Evolutionary conservation across 2,329 filamentous ascomycete species (phyloP).

Genomic region (Aspergillus sojae): DNA sequence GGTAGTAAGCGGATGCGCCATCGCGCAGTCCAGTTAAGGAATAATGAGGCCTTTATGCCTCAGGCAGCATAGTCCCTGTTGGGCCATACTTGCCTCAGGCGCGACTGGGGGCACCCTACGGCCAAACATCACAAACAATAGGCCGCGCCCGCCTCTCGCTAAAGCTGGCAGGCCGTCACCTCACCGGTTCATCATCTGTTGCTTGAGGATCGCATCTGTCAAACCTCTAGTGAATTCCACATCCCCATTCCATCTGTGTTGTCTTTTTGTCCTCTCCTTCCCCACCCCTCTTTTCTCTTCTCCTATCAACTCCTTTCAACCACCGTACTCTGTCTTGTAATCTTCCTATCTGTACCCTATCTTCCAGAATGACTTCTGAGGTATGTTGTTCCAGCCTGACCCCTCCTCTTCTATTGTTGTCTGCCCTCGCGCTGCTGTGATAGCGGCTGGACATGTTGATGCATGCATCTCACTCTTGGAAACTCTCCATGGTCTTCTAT

Average conservation of each 20-base stretch:
- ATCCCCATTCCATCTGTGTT: conserved; percentile 14
- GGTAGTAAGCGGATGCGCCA: not conserved
- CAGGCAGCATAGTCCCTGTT: not conserved
- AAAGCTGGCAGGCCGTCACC: conserved; percentile 28
- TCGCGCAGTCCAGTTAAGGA: not conserved
- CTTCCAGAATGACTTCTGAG: conserved; percentile 63
- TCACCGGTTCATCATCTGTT: conserved; percentile 31
- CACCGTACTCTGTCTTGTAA: conserved; percentile 25
- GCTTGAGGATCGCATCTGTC: conserved; percentile 27
- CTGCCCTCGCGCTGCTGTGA: conserved; percentile 29
- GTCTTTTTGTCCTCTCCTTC: conserved; percentile 14
- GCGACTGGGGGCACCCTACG: not conserved
- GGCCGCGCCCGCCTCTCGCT: conserved; percentile 25
- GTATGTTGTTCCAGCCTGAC: conserved; percentile 52
- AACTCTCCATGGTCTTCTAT: conserved; percentile 19
- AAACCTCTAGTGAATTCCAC: conserved; percentile 21
- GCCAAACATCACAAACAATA: conserved; percentile 25
- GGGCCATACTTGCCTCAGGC: conserved; percentile 20
- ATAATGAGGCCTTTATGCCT: not conserved
- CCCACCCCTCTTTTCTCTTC: conserved; percentile 15
- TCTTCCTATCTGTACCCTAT: conserved; percentile 51
- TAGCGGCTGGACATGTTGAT: conserved; percentile 14
- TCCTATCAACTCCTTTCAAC: conserved; percentile 20
- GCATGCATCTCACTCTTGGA: not conserved
- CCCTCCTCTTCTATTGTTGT: conserved; percentile 34